These are phyloP conservation scores for Eustoma russellianum DNA, from an alignment of 257 asterid species.

Conservation along the genomic window DNA sequence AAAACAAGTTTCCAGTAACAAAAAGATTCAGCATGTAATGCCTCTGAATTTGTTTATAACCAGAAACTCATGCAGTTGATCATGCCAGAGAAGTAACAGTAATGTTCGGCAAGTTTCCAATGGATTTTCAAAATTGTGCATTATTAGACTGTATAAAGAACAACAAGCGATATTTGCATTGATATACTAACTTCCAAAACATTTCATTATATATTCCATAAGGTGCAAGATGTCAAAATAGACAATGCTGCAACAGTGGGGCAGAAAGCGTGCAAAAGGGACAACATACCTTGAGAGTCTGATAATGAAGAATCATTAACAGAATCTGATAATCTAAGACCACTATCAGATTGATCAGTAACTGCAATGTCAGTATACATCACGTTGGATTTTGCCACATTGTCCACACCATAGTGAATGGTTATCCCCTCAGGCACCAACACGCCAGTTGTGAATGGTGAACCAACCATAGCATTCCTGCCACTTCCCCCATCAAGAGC, in stretches of 20 bases:
- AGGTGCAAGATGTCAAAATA: too few species aligned
- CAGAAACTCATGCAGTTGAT: too few species aligned
- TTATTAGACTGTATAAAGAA: too few species aligned
- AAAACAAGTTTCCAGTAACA: too few species aligned
- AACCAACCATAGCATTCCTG: conserved; percentile 22
- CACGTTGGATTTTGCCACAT: conserved; percentile 10
- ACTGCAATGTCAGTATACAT: conserved; percentile 14
- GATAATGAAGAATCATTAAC: conserved; percentile 18
- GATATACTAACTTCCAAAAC: too few species aligned
- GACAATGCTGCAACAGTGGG: background rate
- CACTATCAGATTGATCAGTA: conserved; percentile 14
- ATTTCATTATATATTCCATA: too few species aligned
- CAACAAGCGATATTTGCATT: too few species aligned
- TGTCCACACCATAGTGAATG: conserved; percentile 22
- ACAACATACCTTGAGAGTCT: conserved; percentile 25
- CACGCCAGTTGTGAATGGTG: conserved; percentile 40
- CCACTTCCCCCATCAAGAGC: conserved; percentile 23
- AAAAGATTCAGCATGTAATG: too few species aligned
- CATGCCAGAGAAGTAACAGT: too few species aligned
- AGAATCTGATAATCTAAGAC: conserved; percentile 27
- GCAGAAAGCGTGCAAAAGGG: background rate
- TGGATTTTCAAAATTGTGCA: too few species aligned
- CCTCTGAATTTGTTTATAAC: too few species aligned
- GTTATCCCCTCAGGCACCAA: conserved; percentile 36
- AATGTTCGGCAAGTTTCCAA: too few species aligned